phyloP scores from a whole-genome alignment of 768 basidiomycete genomes.

The Hemileccinum impolitum region DNA sequence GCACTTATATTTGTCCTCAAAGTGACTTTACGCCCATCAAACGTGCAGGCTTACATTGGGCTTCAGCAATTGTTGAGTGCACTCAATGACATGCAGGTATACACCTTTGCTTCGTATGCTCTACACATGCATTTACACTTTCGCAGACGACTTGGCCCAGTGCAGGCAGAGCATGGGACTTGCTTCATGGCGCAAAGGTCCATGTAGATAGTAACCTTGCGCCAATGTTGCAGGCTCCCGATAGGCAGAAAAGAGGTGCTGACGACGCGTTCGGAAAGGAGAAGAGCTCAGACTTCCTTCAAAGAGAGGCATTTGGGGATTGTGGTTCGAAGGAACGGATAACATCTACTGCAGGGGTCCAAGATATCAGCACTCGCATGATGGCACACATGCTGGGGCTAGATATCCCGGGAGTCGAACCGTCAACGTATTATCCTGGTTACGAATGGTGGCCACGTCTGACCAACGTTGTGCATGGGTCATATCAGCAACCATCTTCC shows the following conservation, averaged over 20 bases:
- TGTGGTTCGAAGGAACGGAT: constrained; percentile 22
- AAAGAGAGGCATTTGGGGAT: constrained; percentile 38
- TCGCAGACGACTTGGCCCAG: constrained; percentile 66
- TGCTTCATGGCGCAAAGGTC: constrained; percentile 65
- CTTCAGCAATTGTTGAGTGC: constrained; percentile 61
- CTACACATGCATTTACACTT: constrained; percentile 10
- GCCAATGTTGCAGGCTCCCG: constrained; percentile 36
- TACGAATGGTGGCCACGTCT: constrained; percentile 66
- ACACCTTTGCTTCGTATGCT: constrained; percentile 13
- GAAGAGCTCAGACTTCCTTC: constrained; percentile 43
- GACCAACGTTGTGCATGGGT: constrained; percentile 10
- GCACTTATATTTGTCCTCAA: constrained; percentile 13
- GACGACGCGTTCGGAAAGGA: constrained; percentile 64
- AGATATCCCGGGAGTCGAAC: constrained; percentile 55
- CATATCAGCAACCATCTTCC: constrained; percentile 15
- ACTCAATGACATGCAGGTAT: constrained; percentile 66
- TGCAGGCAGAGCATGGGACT: constrained; percentile 60
- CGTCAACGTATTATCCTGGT: constrained; percentile 50
- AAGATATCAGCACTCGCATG: constrained; percentile 59
- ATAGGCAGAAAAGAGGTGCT: constrained; percentile 55
- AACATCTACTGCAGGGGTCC: constrained; percentile 41
- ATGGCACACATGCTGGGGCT: constrained; percentile 74
- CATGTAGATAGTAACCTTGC: constrained; percentile 41
- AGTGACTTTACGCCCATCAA: constrained; percentile 73
- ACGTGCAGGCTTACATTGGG: constrained; percentile 64